Percentiles rank a stretch among this genome's conserved stretches.
Conservation (phyloP, 164 flowering plant species). For the Annona squamosa region DNA sequence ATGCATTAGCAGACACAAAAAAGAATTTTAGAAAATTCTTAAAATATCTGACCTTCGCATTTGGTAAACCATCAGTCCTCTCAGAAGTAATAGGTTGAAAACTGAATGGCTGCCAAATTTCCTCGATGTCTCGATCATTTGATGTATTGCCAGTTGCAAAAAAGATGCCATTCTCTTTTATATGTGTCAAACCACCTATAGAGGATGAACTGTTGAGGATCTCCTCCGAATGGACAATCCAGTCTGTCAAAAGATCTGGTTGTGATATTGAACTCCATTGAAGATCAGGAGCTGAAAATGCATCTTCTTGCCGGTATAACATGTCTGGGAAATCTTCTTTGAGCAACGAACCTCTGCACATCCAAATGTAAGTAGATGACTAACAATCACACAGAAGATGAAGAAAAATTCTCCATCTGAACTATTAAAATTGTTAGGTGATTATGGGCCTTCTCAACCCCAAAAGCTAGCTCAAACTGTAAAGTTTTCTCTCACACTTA, state of each 20-base stretch:
- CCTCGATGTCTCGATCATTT: constrained; percentile 15
- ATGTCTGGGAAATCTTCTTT: constrained; percentile 20
- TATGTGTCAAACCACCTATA: constrained; percentile 16
- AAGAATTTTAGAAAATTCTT: neutral
- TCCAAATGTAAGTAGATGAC: neutral
- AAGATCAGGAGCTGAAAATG: constrained; percentile 13
- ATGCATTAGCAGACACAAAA: neutral
- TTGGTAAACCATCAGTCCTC: constrained; percentile 4
- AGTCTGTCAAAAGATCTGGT: constrained; percentile 14
- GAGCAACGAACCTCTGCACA: constrained; percentile 41
- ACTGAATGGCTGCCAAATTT: neutral
- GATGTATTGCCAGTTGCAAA: constrained; percentile 11
- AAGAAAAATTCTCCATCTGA: neutral
- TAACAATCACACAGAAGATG: neutral
- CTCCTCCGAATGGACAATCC: constrained; percentile 13
- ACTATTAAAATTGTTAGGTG: too few relatives aligned
- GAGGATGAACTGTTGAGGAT: constrained; percentile 8
- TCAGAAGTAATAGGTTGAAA: neutral
- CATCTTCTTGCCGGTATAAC: constrained; percentile 10
- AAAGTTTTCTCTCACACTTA: too few relatives aligned
- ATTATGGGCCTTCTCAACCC: too few relatives aligned
- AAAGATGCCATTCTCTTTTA: constrained; percentile 24
- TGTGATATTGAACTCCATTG: constrained; percentile 4
- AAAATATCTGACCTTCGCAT: constrained; percentile 8
- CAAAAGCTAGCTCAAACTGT: too few relatives aligned